Base-by-base conservation (phyloP, 1,284 basidiomycete species). In the Trichosporon asahii region DNA sequence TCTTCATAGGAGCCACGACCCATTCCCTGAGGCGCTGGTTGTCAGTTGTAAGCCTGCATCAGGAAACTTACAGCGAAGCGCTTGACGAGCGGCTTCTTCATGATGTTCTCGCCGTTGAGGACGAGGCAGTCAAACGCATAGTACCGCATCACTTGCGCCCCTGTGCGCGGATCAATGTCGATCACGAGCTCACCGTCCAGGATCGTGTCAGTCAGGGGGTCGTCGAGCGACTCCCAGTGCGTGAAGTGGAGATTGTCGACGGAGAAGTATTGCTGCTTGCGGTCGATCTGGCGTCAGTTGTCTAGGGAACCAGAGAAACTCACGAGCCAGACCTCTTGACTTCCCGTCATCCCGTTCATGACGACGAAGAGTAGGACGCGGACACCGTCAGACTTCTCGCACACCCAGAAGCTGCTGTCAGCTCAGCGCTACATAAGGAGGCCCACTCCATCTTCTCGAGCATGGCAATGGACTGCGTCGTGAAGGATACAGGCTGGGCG, bases 371-470 rank as follows among this genome's bases (percentile, higher is more conserved):
- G 88, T 57, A 99, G 86, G 35, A 99, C 93, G 55, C 97, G 89
- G 67, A 98, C 85, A 2, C 97, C 97, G 80, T 99, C 97, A n/a
- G 95, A 97, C 86, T 99, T 99, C 85, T 99, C 97, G 85, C 95
- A 98, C 33, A 99, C 96, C 96, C 96, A 99, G 82, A 92, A 99
- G 82, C 94, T 97, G 77, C 44, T 40, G 44, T 65, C 21, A 65
- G 25, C 23, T 31, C 11, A 11, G 7, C 21, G 8, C n/a, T 9
- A 8, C 37, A 25, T 69, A 12, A 67, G 66, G 44, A n/a, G n/a
- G 70, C 88, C 87, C 76, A 94, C 94, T 98, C 93, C 85, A 90
- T 88, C 27, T 84, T 85, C 84, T 96, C 93, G 57, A 98, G 86
- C 78, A 91, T 88, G 9, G 87, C 86, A 55, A 98, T 80, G 75